Conservation (phyloP, 108 stramenopile species). For the Bacterosira constricta region DNA sequence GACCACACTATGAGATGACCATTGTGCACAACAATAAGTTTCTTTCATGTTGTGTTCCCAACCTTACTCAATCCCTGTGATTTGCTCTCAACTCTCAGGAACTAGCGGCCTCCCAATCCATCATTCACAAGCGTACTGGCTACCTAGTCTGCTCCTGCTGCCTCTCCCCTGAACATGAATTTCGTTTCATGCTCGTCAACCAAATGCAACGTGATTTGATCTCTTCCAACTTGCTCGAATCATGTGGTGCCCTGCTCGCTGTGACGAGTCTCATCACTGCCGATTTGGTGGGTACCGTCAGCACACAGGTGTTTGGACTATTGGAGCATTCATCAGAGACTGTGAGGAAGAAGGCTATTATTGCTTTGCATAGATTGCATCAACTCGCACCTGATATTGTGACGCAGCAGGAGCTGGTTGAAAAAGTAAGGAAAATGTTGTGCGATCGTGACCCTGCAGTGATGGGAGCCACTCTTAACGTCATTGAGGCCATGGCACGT, state of each 20-base stretch:
- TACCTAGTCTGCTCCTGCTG: constrained; percentile 93
- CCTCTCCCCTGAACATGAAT: constrained; percentile 94
- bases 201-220: constrained; percentile 97
- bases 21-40: neutral
- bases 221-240: constrained; percentile 91
- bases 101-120: constrained; percentile 89
- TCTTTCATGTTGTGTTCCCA: no score
- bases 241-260: constrained; percentile 89
- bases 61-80: neutral
- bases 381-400: constrained; percentile 87
- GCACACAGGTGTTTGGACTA: constrained; percentile 70
- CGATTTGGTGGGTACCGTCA: constrained; percentile 94
- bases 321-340: constrained; percentile 74
- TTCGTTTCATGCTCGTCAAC: constrained; percentile 99
- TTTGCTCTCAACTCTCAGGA: constrained; percentile 45
- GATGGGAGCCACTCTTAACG: constrained; percentile 94
- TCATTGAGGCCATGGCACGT: constrained; percentile 85
- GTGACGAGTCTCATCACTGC: constrained; percentile 83
- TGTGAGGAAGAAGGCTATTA: constrained; percentile 95
- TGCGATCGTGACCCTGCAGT: constrained; percentile 98
- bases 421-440: constrained; percentile 87
- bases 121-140: constrained; percentile 94
- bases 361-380: constrained; percentile 91
- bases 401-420: constrained; percentile 74
- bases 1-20: neutral